phyloP scores from a whole-genome alignment of 1,139 yeast genomes.

The Diutina pseudorugosa region DNA sequence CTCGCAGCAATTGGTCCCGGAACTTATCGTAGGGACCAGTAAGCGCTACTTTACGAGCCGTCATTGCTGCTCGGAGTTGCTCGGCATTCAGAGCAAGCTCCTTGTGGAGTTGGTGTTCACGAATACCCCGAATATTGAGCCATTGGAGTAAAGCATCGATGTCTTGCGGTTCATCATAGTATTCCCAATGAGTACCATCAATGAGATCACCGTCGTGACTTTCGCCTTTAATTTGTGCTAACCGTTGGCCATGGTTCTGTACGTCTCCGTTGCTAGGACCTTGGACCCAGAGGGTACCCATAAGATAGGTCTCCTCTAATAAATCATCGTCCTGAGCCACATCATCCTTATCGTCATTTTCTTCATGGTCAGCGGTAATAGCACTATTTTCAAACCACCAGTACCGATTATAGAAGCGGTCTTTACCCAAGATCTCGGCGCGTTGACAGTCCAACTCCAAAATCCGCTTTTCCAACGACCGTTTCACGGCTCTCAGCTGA shows the following conservation, averaged over 20 bases:
- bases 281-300: conserved; percentile 89
- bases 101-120: conserved; percentile 58
- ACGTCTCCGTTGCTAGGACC: conserved; percentile 73
- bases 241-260: conserved; percentile 16
- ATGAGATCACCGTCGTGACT: conserved; percentile 36
- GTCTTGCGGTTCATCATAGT: conserved; percentile 50
- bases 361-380: conserved; percentile 36
- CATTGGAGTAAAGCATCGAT: conserved; percentile 46
- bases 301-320: conserved; percentile 50
- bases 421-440: conserved; percentile 67
- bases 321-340: conserved; percentile 29
- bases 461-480: conserved; percentile 41
- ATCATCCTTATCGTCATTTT: conserved; percentile 20
- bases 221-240: conserved; percentile 41
- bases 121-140: conserved; percentile 65
- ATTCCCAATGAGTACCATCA: conserved; percentile 54
- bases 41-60: conserved; percentile 44
- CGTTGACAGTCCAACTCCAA: conserved; percentile 71
- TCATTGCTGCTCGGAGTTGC: conserved; percentile 43
- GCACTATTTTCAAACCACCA: conserved; percentile 96
- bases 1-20: conserved; percentile 29
- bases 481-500: conserved; percentile 32
- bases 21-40: conserved; percentile 17
- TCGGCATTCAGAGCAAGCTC: conserved; percentile 47
- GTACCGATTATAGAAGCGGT: conserved; percentile 71